Percentiles rank a stretch among this genome's conserved stretches.
phyloP scores from a whole-genome alignment of 768 basidiomycete species.

The Russula emetica region DNA sequence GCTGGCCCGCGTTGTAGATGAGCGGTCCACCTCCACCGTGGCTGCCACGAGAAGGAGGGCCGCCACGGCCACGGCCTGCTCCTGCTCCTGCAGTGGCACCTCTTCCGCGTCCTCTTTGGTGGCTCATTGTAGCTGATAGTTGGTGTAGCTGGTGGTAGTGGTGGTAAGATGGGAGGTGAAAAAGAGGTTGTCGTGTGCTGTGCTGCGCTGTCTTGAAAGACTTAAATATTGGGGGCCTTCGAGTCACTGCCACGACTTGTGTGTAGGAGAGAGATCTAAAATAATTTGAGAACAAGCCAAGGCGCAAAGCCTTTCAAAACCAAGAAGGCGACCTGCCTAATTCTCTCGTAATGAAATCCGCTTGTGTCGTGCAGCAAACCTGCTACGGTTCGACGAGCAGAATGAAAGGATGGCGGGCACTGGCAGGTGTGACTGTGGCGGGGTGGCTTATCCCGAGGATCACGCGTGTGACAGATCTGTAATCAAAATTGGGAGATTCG shows the following conservation, averaged over 20 bases:
- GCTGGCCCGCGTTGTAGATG: slow-evolving; percentile 25
- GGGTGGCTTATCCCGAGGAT: background rate
- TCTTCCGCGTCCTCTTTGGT: slow-evolving; percentile 24
- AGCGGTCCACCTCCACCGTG: slow-evolving; percentile 16
- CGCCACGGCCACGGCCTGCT: background rate
- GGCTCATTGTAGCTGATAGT: slow-evolving; percentile 7
- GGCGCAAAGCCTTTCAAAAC: background rate
- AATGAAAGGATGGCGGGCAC: no score
- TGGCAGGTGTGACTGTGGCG: background rate
- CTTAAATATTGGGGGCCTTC: background rate
- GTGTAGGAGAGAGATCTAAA: background rate
- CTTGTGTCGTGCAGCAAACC: no score
- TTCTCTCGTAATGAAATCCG: background rate
- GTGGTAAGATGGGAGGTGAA: background rate
- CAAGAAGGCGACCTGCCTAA: background rate
- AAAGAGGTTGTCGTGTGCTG: background rate
- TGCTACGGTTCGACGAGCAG: background rate
- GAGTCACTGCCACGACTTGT: no score
- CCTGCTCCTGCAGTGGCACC: slow-evolving; percentile 14
- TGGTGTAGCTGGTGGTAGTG: no score
- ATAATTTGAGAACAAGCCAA: background rate
- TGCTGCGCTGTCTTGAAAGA: background rate
- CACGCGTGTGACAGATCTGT: background rate
- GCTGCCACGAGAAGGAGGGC: slow-evolving; percentile 21
- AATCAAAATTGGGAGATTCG: background rate